Evolutionary conservation across 441 rosid genomes (phyloP), one percentile per base, ranked within the genome.

Genomic region (Pelargonium myrrhifolium): DNA sequence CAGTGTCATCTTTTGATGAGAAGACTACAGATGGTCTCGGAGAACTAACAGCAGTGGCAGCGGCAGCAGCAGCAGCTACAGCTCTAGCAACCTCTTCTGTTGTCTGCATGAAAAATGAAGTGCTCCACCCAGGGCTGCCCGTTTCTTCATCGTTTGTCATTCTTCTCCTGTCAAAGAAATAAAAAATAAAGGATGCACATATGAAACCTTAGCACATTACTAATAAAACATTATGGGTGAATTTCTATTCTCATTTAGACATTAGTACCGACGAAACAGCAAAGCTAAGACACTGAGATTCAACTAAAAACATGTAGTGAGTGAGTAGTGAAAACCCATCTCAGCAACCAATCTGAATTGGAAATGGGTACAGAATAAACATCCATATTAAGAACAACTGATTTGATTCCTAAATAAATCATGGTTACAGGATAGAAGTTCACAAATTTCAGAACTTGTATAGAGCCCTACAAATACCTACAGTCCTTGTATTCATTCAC

Each of bases 41-140:
- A 14, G 96, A 88, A 76, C 68, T 85, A 21, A 82, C 81, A 17
- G 87, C 85, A 45, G 90, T 81, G 28, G 96, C 92, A 3, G 59
- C 87, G 0, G 59, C 87, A 12, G 92, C 84, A 39, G 91, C 92
- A n/a, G n/a, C n/a, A n/a, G n/a, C n/a, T 58, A 87, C 90, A 76
- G 93, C 95, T 77, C 75, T 84, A 6, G 89, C 92, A 37, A 88
- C 89, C 80, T 93, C 97, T 77, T 90, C 95, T 7, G 85, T 84
- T 0, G 94, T 87, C 79, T 81, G 97, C 82, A 69, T 72, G 70
- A 83, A 83, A 68, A 84, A 80, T n/a, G 95, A 87, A 83, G 89
- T 80, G 63, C 85, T 78, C 99, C 97, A 91, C 66, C 96, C 88
- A 64, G 96, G 89, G 71, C 90, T 89, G 42, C 85, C 87, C 68